Percentiles rank a stretch among this genome's conserved stretches.
phyloP scores from a whole-genome alignment of 768 basidiomycete species.

The Sistotremastrum suecicum region DNA sequence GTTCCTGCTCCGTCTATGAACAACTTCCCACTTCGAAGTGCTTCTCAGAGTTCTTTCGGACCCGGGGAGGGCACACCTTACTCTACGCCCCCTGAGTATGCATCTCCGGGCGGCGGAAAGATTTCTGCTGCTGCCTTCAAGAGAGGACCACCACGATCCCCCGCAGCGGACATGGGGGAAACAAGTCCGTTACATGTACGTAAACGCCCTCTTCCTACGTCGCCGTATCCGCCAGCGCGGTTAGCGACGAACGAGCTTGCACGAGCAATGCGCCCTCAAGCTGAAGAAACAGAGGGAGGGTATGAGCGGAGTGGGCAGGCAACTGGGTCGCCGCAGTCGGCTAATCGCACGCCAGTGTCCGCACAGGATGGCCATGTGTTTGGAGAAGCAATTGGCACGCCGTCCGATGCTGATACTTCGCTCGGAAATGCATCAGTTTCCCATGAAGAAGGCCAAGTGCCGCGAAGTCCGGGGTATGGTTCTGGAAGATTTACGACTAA shows the following conservation, averaged over 20 bases:
- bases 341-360: conserved; percentile 3
- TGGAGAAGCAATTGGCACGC: not conserved
- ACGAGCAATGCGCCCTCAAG: not conserved
- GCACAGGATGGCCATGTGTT: conserved; percentile 10
- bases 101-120: conserved; percentile 32
- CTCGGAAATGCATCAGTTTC: conserved; percentile 1
- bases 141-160: conserved; percentile 28
- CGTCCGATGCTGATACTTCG: too few relatives aligned
- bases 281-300: conserved; percentile 1
- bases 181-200: conserved; percentile 32
- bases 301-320: conserved; percentile 6
- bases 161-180: conserved; percentile 21
- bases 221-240: conserved; percentile 21
- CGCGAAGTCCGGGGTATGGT: conserved; percentile 20
- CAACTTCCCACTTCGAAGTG: conserved; percentile 10
- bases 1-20: conserved; percentile 3
- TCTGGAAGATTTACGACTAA: conserved; percentile 33
- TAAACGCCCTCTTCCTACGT: conserved; percentile 32
- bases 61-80: conserved; percentile 16
- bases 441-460: conserved; percentile 1
- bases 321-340: conserved; percentile 5
- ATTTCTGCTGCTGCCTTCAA: conserved; percentile 70
- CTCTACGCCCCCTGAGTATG: conserved; percentile 34
- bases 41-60: conserved; percentile 5
- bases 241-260: not conserved